phyloP scores from a whole-genome alignment of 2,329 filamentous ascomycete species.

The Ophiostoma sp. region DNA sequence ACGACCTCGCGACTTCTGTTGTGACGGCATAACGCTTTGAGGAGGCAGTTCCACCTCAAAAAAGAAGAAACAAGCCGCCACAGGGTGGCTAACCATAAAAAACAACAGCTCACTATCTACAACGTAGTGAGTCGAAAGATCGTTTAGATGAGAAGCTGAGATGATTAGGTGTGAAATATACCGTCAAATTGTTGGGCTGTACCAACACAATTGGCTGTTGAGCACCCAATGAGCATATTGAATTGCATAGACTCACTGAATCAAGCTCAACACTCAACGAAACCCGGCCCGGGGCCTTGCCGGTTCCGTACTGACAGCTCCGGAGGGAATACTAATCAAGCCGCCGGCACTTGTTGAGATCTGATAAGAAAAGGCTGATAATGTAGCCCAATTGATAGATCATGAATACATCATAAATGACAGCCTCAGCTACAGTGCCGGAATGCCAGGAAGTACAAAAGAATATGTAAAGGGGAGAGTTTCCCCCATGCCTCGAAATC shows the following conservation, averaged over 20 bases:
- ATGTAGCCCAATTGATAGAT: too few relatives aligned
- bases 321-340: not conserved
- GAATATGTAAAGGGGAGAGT: slow-evolving; percentile 9
- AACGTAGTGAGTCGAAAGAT: too few relatives aligned
- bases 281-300: not conserved
- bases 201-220: not conserved
- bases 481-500: slow-evolving; percentile 6
- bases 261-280: not conserved
- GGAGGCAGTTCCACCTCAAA: too few relatives aligned
- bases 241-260: not conserved
- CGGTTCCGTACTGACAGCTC: not conserved
- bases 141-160: too few relatives aligned
- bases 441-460: not conserved
- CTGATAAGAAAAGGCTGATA: not conserved
- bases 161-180: too few relatives aligned
- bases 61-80: too few relatives aligned
- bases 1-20: too few relatives aligned
- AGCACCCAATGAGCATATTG: not conserved
- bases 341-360: slow-evolving; percentile 6
- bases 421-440: not conserved
- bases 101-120: too few relatives aligned
- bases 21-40: too few relatives aligned
- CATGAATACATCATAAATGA: not conserved
- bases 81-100: too few relatives aligned
- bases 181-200: not conserved